Evolutionary conservation across 225 moss, liverwort and hornwort genomes (phyloP).

Genomic region (Pleurozium schreberi): DNA sequence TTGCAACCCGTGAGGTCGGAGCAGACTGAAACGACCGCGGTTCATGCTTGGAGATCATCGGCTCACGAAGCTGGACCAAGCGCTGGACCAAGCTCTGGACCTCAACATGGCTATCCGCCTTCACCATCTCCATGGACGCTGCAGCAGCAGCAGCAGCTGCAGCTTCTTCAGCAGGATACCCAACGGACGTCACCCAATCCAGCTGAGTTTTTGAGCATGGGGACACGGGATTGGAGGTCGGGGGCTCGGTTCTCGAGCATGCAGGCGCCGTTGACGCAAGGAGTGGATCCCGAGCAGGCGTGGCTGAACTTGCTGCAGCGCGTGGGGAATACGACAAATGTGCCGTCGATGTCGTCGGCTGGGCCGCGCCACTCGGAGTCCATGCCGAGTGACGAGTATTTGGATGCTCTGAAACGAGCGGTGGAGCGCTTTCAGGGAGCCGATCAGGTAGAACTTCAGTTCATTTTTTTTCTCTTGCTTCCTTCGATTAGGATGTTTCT

Average conservation of each 20-base stretch:
- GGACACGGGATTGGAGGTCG: constrained; percentile 6
- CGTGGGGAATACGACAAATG: constrained; percentile 5
- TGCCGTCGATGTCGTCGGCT: background rate
- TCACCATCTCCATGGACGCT: background rate
- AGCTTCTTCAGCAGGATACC: background rate
- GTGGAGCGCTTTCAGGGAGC: constrained; percentile 24
- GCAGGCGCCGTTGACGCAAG: constrained; percentile 8
- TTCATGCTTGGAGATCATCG: constrained; percentile 13
- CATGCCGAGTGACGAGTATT: constrained; percentile 3
- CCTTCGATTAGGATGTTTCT: background rate
- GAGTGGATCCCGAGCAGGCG: constrained; percentile 20
- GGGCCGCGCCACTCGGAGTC: background rate
- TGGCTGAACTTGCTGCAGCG: constrained; percentile 32
- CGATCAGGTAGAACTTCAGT: constrained; percentile 16
- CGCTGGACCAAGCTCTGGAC: background rate
- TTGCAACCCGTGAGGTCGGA: constrained; percentile 25
- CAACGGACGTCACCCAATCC: background rate
- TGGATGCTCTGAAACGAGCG: constrained; percentile 21
- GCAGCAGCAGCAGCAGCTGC: background rate
- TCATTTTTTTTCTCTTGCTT: background rate
- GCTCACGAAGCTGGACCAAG: background rate
- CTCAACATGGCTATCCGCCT: background rate
- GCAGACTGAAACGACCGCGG: constrained; percentile 27
- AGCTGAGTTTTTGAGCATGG: constrained; percentile 3
- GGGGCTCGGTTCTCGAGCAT: background rate